Evolutionary conservation across 345 rosid species (phyloP), one percentile per base, ranked within the genome.

Genomic region (Limnanthes douglasii): DNA sequence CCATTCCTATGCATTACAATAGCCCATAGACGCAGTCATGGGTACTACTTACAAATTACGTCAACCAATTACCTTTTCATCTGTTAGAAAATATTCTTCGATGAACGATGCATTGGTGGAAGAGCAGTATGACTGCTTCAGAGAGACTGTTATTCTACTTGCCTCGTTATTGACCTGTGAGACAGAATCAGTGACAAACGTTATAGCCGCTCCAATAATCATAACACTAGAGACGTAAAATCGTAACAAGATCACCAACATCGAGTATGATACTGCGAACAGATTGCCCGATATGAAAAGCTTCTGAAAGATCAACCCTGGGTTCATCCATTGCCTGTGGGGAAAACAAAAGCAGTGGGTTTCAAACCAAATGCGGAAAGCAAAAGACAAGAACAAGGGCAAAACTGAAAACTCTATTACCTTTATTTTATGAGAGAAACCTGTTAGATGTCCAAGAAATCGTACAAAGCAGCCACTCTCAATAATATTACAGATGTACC

Each of bases 391-490:
- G 31, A n/a, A n/a, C n/a, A n/a, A n/a, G n/a, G n/a, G n/a, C n/a
- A n/a, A n/a, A 28, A 28, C 48, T 18, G 26, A 31, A 37, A n/a
- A 10, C 11, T 5, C 18, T 29, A 5, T 49, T 57, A 84, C 95
- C 82, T 80, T 90, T 66, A 81, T 70, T 75, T 73, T 60, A 2
- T 95, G 95, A 22, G 70, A 75, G 48, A 90, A 90, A 36, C 92
- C 98, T 39, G 98, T 90, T 63, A 90, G 56, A 43, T 68, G 86
- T 36, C 95, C 98, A 65, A 84, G 92, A 80, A 74, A 84, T 21
- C 98, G 94, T 37, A 90, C 78, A 65, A 90, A 90, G 67, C 98
- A 90, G 32, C 98, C 98, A 28, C 60, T 70, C 47, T 68, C 94
- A 46, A 84, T 90, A 51, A 80, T 25, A 65, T 79, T 90, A 42